Base-by-base conservation (phyloP, 2,329 filamentous ascomycete genomes). In the Elsinoe perseae region DNA sequence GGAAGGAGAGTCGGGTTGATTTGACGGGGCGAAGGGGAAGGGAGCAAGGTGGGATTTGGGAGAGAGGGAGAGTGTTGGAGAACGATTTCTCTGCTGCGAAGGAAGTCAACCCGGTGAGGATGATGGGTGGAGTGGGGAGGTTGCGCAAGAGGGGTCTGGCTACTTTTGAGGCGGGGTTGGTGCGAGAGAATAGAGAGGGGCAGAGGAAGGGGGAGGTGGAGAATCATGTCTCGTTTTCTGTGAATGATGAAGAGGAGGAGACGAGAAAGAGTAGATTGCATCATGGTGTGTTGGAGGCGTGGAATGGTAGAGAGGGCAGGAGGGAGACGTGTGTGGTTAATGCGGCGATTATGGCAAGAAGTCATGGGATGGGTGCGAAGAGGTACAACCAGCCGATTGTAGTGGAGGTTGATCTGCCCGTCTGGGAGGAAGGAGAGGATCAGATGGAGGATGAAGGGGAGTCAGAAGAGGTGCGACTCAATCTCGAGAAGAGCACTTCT, bases 251-350 rank as follows among this genome's bases (percentile, higher is more conserved):
- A 4, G 52, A 36, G 9, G 28, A 25, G 36, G 53, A 56, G 23
- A 56, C 40, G 42, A 56, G 40, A 42, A 21, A 12, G 38, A 32
- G 36, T 16, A 42, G 53, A n/a, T 7, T 56, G 28, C 53, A 56
- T 46, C 53, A 56, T 56, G 53, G n/a, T 6, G 10, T 20, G 3
- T 10, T 36, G 20, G 36, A 23, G 10, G 48, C 48, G 20, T 54
- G 46, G 46, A 40, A 14, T 14, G 56, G 56, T 12, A 43, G 50
- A 32, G 16, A 18, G 60, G 71, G 75, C 44, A 76, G 81, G 62
- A 73, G 67, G 58, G 86, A 92, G 72, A 93, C 87, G 1, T 91
- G 84, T 66, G 73, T 95, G 54, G 79, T 93, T 62, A 95, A 95
- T 71, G 87, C 87, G 25, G 83, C 88, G 18, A 83, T 91, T 60